These are phyloP conservation scores for Talaromyces sp. DNA, from an alignment of 2,329 filamentous ascomycete species.

Conservation along the genomic window DNA sequence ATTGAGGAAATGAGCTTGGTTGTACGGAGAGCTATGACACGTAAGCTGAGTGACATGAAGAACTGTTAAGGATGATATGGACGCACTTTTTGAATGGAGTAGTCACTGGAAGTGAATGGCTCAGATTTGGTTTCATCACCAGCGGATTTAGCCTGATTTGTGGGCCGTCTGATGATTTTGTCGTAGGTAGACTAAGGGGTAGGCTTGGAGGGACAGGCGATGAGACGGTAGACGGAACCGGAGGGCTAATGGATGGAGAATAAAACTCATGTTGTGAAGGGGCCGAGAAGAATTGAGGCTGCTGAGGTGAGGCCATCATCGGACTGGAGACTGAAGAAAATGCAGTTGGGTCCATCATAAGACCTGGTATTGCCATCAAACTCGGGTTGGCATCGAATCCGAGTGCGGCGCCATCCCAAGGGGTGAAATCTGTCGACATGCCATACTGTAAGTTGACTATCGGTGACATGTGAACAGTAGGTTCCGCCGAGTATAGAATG, in stretches of 20 bases:
- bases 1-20: slow-evolving; percentile 47
- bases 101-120: slow-evolving; percentile 39
- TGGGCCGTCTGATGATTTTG: slow-evolving; percentile 35
- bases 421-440: slow-evolving; percentile 37
- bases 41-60: neutral
- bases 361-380: slow-evolving; percentile 40
- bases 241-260: slow-evolving; percentile 17
- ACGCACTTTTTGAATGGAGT: slow-evolving; percentile 43
- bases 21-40: slow-evolving; percentile 39
- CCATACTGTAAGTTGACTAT: slow-evolving; percentile 42
- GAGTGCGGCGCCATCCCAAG: slow-evolving; percentile 37
- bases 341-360: slow-evolving; percentile 35
- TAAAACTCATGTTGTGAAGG: slow-evolving; percentile 36
- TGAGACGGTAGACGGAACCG: slow-evolving; percentile 25
- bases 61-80: neutral
- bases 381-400: slow-evolving; percentile 40
- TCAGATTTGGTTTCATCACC: slow-evolving; percentile 40
- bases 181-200: slow-evolving; percentile 34
- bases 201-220: slow-evolving; percentile 27
- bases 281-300: slow-evolving; percentile 25
- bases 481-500: slow-evolving; percentile 71
- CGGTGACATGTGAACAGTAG: slow-evolving; percentile 35
- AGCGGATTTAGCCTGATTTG: slow-evolving; percentile 43
- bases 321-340: slow-evolving; percentile 30
- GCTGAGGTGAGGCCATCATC: slow-evolving; percentile 31